Base-by-base conservation (phyloP, 2,329 filamentous ascomycete genomes). In the Harringtonia lauricola region DNA sequence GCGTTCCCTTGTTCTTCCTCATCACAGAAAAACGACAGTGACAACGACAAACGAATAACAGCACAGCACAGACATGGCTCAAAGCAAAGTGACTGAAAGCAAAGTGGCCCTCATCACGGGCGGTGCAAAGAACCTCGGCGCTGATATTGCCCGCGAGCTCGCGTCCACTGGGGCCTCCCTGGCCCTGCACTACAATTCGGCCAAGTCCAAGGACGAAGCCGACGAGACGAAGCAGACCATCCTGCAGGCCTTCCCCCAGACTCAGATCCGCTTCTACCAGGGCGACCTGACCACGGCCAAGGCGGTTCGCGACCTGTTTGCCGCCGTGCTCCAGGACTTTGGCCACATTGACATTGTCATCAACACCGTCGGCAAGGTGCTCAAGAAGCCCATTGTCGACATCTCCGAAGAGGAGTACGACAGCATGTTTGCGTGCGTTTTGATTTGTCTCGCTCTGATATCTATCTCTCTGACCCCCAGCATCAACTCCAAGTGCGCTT, bases 341-440 rank as follows among this genome's bases (percentile, higher is more conserved):
- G 64, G 64, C 10, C 56, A 60, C 41, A 58, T 73, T 37, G 67
- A 73, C 49, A 67, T 72, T 44, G 62, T 71, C 4, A 58, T 72
- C 50, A 72, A 72, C 54, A 72, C 67, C 14, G 60, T 71, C 29
- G 68, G 69, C 36, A 70, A 68, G 57, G 66, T 67, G 28, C 54
- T 68, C 36, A 68, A 68, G 62, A 70, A 70, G 57, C 58, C 64
- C 7, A 64, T 68, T 24, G 54, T 55, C 1, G 62, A 64, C 13
- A 64, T 70, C 38, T 57, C 54, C 4, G 68, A 70, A 49, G 57
- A 53, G 12, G 66, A 71, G 43, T 68, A 69, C 49, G 67, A 70
- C 49, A 52, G 58, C 3, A 68, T 69, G 63, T 70, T 69, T 59
- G 64, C 60, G 60, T 65, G 56, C 40, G 63, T 58, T 10, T 22